Evolutionary conservation across 306 rosid species (phyloP), one percentile per base, ranked within the genome.

Genomic region (Fagus crenata): DNA sequence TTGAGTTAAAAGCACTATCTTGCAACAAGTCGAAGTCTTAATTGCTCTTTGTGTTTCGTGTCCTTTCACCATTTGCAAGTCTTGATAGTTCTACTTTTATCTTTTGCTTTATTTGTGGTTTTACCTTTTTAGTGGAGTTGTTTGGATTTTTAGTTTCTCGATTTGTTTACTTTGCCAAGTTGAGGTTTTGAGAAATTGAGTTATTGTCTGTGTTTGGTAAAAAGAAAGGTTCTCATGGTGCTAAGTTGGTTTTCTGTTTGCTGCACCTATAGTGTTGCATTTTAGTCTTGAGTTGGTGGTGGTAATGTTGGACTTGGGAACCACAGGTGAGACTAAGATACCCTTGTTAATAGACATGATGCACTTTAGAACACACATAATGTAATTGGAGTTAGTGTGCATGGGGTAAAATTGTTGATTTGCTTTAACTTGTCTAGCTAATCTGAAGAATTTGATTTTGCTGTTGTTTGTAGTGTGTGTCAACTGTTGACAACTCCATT

Each of bases 271-370:
- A 5, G 9, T 4, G 11, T 69, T 33, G 69, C 18, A 63, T 5
- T 22, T 69, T 40, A 31, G 39, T 42, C 42, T 37, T 22, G 49
- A 11, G 28, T 17, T 56, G 36, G 4, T 35, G 32, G 71, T 69
- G 55, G 36, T 42, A 69, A 67, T 31, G n/a, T 71, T 56, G 31
- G 51, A 60, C 28, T 55, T 73, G 49, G 31, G 53, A 61, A 35
- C 40, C 69, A 14, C 65, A 51, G 54, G 14, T 64, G 65, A 36
- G 42, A 33, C 33, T 59, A 18, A 74, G 39, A 43, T 61, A 7
- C 80, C 41, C 46, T 51, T 75, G 67, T 74, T 75, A 41, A 32
- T 51, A 33, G 11, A 12, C n/a, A 67, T 13, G 39, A 61, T 33
- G 77, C 32, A 59, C 12, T 17, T 5, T 5, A 2, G 14, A 8